Evolutionary conservation across 148 eudicot genomes (phyloP).

Genomic region (Arbutus unedo): DNA sequence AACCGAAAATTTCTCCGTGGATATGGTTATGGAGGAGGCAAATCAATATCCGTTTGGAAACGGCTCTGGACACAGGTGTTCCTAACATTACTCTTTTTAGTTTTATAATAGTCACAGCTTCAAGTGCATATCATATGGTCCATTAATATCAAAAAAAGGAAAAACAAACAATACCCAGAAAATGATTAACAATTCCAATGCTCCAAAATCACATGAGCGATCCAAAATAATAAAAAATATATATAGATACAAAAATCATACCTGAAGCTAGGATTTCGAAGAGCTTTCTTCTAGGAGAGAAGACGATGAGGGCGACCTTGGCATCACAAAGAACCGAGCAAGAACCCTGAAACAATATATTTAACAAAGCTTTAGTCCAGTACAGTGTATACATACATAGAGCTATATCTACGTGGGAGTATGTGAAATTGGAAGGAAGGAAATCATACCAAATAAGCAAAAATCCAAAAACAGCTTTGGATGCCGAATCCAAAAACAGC

Average conservation of each 20-base stretch:
- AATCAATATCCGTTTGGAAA: too few species aligned
- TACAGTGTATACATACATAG: not conserved
- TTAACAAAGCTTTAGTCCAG: not conserved
- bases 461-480: not conserved
- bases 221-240: not conserved
- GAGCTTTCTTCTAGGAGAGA: slow-evolving; percentile 55
- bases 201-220: too few species aligned
- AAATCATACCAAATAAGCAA: not conserved
- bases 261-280: slow-evolving; percentile 52
- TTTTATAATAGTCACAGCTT: not conserved
- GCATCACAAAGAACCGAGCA: slow-evolving; percentile 42
- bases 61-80: too few species aligned
- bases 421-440: not conserved
- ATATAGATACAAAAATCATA: not conserved
- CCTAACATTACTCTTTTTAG: not conserved
- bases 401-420: not conserved
- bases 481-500: too few species aligned
- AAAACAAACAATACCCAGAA: not conserved
- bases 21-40: too few species aligned
- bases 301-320: slow-evolving; percentile 49
- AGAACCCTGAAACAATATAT: too few species aligned
- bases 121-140: not conserved
- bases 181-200: not conserved
- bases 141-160: not conserved
- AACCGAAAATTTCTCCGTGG: too few species aligned